A percentile compares a stretch with the other conserved stretches of the same genome.
Conservation (phyloP, 2,329 filamentous ascomycete species). For the Zasmidium cellare region DNA sequence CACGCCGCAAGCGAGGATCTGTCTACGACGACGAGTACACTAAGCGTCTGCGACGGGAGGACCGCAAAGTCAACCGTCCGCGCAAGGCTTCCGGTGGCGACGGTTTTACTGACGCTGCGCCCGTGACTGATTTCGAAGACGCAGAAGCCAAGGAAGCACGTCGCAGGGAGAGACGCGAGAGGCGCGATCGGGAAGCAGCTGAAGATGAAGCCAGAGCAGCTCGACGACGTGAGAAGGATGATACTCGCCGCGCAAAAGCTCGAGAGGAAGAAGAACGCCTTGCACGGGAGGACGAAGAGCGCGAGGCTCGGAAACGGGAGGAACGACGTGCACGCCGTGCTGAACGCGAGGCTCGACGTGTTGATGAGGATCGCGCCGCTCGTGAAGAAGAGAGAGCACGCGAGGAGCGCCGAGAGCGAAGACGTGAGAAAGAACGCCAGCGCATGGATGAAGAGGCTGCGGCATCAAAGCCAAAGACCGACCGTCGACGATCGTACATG, state of each 20-base stretch:
- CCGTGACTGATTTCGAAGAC: conserved; percentile 33
- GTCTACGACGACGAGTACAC: conserved; percentile 34
- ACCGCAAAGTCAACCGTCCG: conserved; percentile 34
- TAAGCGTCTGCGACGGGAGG: conserved; percentile 39
- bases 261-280: conserved; percentile 34
- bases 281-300: conserved; percentile 29
- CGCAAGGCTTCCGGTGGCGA: conserved; percentile 33
- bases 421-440: conserved; percentile 29
- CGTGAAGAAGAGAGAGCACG: conserved; percentile 30
- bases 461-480: conserved; percentile 23
- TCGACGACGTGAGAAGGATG: conserved; percentile 28
- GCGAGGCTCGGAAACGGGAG: conserved; percentile 27
- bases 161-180: conserved; percentile 36
- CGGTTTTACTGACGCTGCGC: conserved; percentile 27
- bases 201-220: conserved; percentile 25
- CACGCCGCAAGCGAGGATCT: conserved; percentile 34
- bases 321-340: conserved; percentile 29
- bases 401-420: conserved; percentile 32
- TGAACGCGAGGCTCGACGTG: conserved; percentile 31
- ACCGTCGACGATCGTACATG: conserved; percentile 30
- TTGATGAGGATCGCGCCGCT: conserved; percentile 32
- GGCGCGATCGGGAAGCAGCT: conserved; percentile 23
- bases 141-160: conserved; percentile 32
- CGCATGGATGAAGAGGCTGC: conserved; percentile 24
- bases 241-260: conserved; percentile 25